Base-by-base conservation (phyloP, 306 rosid genomes). In the Trifolium fragiferum region DNA sequence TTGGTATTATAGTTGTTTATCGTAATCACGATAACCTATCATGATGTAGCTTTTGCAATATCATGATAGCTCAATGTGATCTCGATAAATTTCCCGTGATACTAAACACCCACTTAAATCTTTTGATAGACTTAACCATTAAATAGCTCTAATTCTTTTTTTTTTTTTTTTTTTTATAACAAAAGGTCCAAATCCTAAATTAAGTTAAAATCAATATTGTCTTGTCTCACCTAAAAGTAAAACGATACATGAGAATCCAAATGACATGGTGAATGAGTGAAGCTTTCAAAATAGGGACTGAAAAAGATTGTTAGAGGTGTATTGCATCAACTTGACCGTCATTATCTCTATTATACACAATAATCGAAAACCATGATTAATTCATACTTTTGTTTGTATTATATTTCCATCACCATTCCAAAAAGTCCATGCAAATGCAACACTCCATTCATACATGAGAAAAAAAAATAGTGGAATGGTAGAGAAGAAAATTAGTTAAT, bases 401-500 rank as follows among this genome's bases (percentile, higher is more conserved):
- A 68, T 68, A 76, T 33, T 68, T 58, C 33, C 12, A 59, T 47
- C n/a, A 21, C 30, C 33, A 46, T 1, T 69, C 44, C n/a, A 44
- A 59, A 44, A 59, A 58, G 54, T 76, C 35, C 68, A 63, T 54
- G 60, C 8, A 30, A 63, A 63, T 54, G 60, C 6, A 30, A 64
- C 58, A 15, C 27, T 40, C 59, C 61, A 43, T 78, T 72, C 46
- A 71, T 3, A 79, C n/a, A 30, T 16, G n/a, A 10, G 10, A 49
- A 69, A 37, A 49, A 4, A 49, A 76, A 60, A 23, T 46, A 27
- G 18, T 51, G 6, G 66, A 40, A 51, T 62, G 82, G 38, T 70
- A 27, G 46, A 62, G 21, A 71, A 3, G 73, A 78, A 78, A 64
- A 57, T 78, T 80, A 19, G 47, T 47, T 27, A 32, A 11, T 75